These are phyloP conservation scores for Hyaloscypha bicolor DNA, from an alignment of 495 filamentous ascomycete genomes.

Conservation along the genomic window DNA sequence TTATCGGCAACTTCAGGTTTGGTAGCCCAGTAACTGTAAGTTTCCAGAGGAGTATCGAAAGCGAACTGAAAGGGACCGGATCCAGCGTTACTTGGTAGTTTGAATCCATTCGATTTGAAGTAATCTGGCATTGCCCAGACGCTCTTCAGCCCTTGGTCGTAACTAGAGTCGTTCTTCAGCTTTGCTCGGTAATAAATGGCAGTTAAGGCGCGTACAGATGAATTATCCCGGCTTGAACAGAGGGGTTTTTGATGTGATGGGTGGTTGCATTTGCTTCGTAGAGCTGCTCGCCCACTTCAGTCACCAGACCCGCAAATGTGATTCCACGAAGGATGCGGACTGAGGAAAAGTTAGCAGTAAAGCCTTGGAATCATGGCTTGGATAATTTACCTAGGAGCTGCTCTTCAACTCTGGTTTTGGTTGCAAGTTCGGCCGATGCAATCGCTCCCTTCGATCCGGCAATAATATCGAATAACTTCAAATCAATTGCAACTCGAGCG, in stretches of 20 bases:
- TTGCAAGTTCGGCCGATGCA: conserved; percentile 25
- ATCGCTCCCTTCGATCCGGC: conserved; percentile 16
- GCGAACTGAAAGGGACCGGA: conserved; percentile 28
- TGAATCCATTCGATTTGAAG: conserved; percentile 21
- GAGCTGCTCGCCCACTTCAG: conserved; percentile 7
- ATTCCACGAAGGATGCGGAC: conserved; percentile 20
- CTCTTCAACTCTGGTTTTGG: conserved; percentile 19
- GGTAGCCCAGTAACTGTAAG: neutral
- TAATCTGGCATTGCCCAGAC: conserved; percentile 19
- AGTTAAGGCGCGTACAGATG: conserved; percentile 10
- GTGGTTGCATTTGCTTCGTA: conserved; percentile 18
- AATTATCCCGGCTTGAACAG: conserved; percentile 20
- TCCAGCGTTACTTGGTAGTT: conserved; percentile 8
- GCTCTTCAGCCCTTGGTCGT: conserved; percentile 13
- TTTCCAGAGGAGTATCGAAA: conserved; percentile 23
- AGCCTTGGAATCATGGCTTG: neutral
- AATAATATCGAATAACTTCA: conserved; percentile 29
- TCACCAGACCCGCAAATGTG: conserved; percentile 3
- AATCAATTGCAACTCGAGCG: conserved; percentile 27
- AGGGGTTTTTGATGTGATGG: conserved; percentile 4
- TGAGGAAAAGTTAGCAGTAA: conserved; percentile 1
- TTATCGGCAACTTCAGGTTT: conserved; percentile 1
- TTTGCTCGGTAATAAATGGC: neutral
- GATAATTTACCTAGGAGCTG: conserved; percentile 23
- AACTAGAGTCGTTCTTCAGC: neutral